These are phyloP conservation scores for Leccinum subtestaceum DNA, from an alignment of 768 basidiomycete genomes.

Conservation along the genomic window DNA sequence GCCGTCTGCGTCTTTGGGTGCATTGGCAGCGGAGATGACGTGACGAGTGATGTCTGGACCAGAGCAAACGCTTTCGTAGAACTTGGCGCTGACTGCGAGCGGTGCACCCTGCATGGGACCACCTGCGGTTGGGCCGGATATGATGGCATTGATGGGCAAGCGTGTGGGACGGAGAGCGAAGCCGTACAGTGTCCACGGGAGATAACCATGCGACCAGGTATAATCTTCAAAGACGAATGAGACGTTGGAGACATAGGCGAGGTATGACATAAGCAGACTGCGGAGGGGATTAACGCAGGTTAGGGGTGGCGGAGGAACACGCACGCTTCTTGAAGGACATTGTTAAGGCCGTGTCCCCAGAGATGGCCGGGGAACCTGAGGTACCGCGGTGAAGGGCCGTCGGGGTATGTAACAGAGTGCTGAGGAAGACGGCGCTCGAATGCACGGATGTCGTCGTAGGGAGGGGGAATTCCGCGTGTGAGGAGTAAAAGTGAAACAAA, in stretches of 20 bases:
- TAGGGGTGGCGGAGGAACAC: constrained; percentile 18
- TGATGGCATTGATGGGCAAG: constrained; percentile 58
- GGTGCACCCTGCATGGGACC: constrained; percentile 35
- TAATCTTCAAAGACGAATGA: constrained; percentile 66
- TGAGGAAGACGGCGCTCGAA: constrained; percentile 40
- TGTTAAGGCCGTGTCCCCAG: constrained; percentile 63
- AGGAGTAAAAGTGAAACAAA: constrained; percentile 33
- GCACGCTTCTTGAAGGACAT: constrained; percentile 59
- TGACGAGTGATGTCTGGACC: constrained; percentile 28
- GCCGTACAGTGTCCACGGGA: constrained; percentile 55
- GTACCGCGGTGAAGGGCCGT: constrained; percentile 30
- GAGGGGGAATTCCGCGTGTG: constrained; percentile 39
- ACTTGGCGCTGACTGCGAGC: constrained; percentile 46
- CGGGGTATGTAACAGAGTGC: constrained; percentile 23
- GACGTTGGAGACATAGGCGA: constrained; percentile 48
- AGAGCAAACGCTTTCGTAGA: constrained; percentile 49
- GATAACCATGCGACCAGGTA: constrained; percentile 52
- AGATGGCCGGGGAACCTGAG: constrained; percentile 53
- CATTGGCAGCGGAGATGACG: constrained; percentile 35
- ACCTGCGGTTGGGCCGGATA: constrained; percentile 55
- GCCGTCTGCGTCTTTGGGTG: constrained; percentile 40
- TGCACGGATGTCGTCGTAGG: constrained; percentile 34
- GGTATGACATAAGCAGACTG: constrained; percentile 50
- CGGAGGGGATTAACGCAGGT: not conserved
- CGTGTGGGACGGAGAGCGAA: constrained; percentile 48